Conservation (phyloP, 1,284 basidiomycete genomes). For the Fomes fomentarius region DNA sequence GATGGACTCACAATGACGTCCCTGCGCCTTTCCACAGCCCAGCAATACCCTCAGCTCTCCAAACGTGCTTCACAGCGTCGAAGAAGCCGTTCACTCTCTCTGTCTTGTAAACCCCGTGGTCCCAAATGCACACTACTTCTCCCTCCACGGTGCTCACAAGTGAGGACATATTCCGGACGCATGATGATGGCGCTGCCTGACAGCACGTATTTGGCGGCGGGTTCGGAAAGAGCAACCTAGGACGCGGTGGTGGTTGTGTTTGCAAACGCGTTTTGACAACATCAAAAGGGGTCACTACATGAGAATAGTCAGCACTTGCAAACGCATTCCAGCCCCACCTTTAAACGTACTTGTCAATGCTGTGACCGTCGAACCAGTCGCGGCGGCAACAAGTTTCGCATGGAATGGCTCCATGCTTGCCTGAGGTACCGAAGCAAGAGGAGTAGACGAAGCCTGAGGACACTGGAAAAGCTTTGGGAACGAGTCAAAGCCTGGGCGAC, state of each 20-base stretch:
- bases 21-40: conserved; percentile 92
- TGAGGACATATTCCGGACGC: conserved; percentile 80
- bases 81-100: conserved; percentile 81
- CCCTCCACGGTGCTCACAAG: conserved; percentile 55
- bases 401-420: conserved; percentile 67
- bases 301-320: conserved; percentile 7
- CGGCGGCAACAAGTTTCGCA: conserved; percentile 82
- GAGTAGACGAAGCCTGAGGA: neutral
- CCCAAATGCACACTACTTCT: conserved; percentile 77
- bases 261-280: conserved; percentile 93
- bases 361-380: conserved; percentile 80
- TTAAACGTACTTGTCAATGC: conserved; percentile 75
- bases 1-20: conserved; percentile 74
- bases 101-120: conserved; percentile 66
- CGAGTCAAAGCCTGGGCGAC: conserved; percentile 15
- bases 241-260: conserved; percentile 63
- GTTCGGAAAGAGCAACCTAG: conserved; percentile 51
- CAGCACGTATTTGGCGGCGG: conserved; percentile 64
- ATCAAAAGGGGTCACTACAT: conserved; percentile 91
- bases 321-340: neutral
- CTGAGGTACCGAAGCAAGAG: neutral
- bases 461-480: conserved; percentile 3
- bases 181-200: conserved; percentile 52
- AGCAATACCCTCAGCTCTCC: conserved; percentile 73
- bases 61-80: conserved; percentile 80